These are phyloP conservation scores for Capsella rubella DNA, from an alignment of 441 rosid genomes.

Conservation along the genomic window DNA sequence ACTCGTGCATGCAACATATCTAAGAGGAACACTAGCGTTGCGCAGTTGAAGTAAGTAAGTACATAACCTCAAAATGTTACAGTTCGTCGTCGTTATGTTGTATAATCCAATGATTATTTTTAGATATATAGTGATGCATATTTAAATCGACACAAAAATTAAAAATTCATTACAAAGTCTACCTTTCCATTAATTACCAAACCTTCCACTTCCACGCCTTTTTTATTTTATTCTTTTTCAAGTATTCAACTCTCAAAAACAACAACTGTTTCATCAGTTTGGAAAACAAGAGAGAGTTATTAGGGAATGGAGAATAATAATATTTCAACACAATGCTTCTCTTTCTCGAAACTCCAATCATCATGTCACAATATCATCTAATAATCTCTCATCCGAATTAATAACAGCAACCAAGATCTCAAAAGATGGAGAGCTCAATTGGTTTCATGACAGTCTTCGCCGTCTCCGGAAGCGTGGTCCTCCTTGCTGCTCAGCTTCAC, in stretches of 20 bases:
- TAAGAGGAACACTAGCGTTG: background rate
- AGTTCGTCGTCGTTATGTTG: background rate
- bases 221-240: constrained; percentile 4
- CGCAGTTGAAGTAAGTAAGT: constrained; percentile 1
- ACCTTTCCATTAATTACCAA: constrained; percentile 13
- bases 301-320: background rate
- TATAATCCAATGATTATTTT: too few species aligned
- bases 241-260: constrained; percentile 14
- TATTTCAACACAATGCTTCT: constrained; percentile 21
- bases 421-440: constrained; percentile 51
- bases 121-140: too few species aligned
- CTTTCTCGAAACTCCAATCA: constrained; percentile 27
- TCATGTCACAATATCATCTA: constrained; percentile 8
- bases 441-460: constrained; percentile 78
- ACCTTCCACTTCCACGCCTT: constrained; percentile 23
- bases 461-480: constrained; percentile 74
- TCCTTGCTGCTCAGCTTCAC: constrained; percentile 64
- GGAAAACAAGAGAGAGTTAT: background rate
- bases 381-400: constrained; percentile 10
- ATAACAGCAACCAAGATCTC: background rate
- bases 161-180: background rate
- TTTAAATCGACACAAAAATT: too few species aligned
- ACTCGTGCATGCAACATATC: background rate
- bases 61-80: background rate
- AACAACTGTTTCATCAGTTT: constrained; percentile 13